These are phyloP conservation scores for Stevia rebaudiana DNA, from an alignment of 140 eudicot genomes.

Conservation along the genomic window DNA sequence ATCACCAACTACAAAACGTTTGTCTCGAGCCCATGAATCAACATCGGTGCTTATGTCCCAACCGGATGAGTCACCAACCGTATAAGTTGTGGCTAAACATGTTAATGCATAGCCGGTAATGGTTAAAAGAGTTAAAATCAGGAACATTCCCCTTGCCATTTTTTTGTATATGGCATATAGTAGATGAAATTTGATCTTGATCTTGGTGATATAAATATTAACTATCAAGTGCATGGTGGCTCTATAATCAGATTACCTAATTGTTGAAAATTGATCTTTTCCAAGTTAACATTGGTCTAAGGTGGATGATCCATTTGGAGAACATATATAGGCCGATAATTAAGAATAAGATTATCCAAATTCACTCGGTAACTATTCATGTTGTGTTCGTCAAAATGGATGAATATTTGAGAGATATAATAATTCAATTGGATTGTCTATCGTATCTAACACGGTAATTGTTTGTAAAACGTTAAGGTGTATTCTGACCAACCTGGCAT, in stretches of 20 bases:
- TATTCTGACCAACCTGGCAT: no score
- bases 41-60: slow-evolving; percentile 79
- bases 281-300: slow-evolving; percentile 6
- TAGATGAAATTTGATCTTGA: not conserved
- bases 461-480: no score
- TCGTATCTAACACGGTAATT: no score
- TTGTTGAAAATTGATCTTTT: slow-evolving; percentile 15
- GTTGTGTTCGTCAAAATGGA: not conserved
- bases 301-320: slow-evolving; percentile 31
- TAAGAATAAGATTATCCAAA: not conserved
- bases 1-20: slow-evolving; percentile 57
- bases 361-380: not conserved
- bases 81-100: slow-evolving; percentile 49
- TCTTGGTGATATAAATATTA: slow-evolving; percentile 1
- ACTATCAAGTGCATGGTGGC: not conserved
- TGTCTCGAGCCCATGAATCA: slow-evolving; percentile 53
- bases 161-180: slow-evolving; percentile 14
- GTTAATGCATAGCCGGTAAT: slow-evolving; percentile 25
- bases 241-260: slow-evolving; percentile 28
- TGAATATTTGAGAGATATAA: no score
- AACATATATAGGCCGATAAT: not conserved
- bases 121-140: slow-evolving; percentile 6
- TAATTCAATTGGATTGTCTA: no score
- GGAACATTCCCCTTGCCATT: slow-evolving; percentile 26
- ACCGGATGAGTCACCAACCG: slow-evolving; percentile 62